Conservation (phyloP, 768 basidiomycete genomes). For the Coprinopsis cinerea region DNA sequence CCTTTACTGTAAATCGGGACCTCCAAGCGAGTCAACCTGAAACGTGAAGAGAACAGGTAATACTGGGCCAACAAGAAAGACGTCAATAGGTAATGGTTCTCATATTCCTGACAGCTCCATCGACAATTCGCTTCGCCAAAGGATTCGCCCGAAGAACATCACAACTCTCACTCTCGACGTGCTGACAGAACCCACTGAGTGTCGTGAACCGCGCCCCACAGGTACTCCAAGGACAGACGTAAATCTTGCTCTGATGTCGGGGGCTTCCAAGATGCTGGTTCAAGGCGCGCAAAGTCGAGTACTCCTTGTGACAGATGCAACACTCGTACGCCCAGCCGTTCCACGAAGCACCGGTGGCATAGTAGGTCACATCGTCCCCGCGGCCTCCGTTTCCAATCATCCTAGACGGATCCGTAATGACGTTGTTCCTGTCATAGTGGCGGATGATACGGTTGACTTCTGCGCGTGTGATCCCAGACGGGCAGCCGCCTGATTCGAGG, state of each 20-base stretch:
- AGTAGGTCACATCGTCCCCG: constrained; percentile 17
- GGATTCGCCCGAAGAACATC: constrained; percentile 41
- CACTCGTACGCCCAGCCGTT: constrained; percentile 53
- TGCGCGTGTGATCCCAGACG: background rate
- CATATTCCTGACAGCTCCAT: background rate
- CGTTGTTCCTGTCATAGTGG: background rate
- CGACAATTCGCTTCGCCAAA: background rate
- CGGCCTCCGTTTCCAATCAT: background rate
- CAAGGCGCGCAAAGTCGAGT: constrained; percentile 34
- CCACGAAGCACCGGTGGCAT: constrained; percentile 31
- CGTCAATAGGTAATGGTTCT: background rate
- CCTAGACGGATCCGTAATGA: background rate
- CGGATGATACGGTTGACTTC: background rate
- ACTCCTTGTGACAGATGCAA: constrained; percentile 48
- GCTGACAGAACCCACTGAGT: constrained; percentile 55
- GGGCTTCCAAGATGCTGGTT: constrained; percentile 65
- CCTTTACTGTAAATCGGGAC: too few species aligned
- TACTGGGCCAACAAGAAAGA: background rate
- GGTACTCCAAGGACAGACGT: constrained; percentile 40
- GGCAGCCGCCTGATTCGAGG: background rate
- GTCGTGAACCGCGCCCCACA: constrained; percentile 41
- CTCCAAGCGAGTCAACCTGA: too few species aligned
- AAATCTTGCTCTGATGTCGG: constrained; percentile 44
- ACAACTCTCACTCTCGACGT: constrained; percentile 60
- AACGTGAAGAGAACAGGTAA: background rate